phyloP scores from a whole-genome alignment of 2,329 filamentous ascomycete genomes.

The Podosphaera xanthii region DNA sequence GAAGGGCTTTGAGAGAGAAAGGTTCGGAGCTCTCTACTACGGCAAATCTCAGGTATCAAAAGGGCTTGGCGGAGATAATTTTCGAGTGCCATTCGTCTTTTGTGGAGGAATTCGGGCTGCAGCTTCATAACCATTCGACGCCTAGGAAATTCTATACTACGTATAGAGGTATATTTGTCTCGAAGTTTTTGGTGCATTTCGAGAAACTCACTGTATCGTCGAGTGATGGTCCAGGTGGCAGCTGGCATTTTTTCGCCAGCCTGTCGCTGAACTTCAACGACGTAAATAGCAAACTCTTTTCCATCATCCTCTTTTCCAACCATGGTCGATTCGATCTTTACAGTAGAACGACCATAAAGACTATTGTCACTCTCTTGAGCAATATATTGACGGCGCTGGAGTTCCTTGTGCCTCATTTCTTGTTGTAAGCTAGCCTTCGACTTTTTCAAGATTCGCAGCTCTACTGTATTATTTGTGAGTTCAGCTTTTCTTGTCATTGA shows the following conservation, averaged over 20 bases:
- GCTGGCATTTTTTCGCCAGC: conserved; percentile 91
- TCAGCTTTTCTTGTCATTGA: conserved; percentile 86
- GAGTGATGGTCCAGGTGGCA: conserved; percentile 81
- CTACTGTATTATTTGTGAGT: conserved; percentile 86
- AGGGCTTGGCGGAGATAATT: conserved; percentile 66
- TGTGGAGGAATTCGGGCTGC: conserved; percentile 85
- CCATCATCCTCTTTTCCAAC: conserved; percentile 82
- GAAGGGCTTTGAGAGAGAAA: conserved; percentile 81
- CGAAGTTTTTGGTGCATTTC: conserved; percentile 81
- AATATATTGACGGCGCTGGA: conserved; percentile 91
- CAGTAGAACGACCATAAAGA: conserved; percentile 71
- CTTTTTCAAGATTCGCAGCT: conserved; percentile 76
- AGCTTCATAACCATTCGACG: conserved; percentile 89
- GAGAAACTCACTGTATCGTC: conserved; percentile 90
- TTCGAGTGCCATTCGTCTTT: conserved; percentile 63
- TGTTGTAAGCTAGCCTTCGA: conserved; percentile 82
- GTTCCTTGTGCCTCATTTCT: conserved; percentile 80
- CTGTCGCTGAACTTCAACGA: conserved; percentile 74
- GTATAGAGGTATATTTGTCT: conserved; percentile 64
- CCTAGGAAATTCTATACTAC: conserved; percentile 75
- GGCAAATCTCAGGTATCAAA: conserved; percentile 75
- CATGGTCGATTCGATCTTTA: conserved; percentile 81
- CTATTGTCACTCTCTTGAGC: conserved; percentile 97
- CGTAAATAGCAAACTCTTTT: conserved; percentile 79
- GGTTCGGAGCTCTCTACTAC: conserved; percentile 71